phyloP scores from a whole-genome alignment of 371 early-diverging fungal species.

The Rhizoclosmatium hyalinum region DNA sequence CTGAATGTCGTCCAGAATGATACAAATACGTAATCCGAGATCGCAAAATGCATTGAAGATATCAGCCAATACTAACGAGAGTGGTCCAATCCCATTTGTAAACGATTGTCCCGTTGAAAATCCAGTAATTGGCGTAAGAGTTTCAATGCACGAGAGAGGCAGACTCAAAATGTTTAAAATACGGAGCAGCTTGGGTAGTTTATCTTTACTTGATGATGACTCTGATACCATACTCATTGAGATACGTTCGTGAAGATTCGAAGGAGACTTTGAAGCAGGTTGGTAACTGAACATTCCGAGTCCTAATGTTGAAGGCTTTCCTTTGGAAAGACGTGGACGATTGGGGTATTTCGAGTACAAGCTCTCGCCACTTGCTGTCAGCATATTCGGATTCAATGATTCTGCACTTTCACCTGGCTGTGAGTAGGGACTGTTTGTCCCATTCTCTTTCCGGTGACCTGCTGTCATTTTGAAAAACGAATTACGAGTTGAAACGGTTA shows the following conservation, averaged over 20 bases:
- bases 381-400: neutral
- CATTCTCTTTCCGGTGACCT: neutral
- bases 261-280: neutral
- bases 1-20: constrained; percentile 16
- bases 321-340: neutral
- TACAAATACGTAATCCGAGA: constrained; percentile 6
- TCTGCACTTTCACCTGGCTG: neutral
- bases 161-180: constrained; percentile 7
- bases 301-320: neutral
- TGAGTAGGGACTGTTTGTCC: neutral
- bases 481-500: neutral
- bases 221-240: constrained; percentile 14
- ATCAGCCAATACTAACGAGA: constrained; percentile 2
- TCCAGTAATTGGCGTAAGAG: neutral
- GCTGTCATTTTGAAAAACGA: neutral
- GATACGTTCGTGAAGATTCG: neutral
- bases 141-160: constrained; percentile 17
- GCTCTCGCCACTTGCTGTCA: neutral
- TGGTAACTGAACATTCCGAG: neutral
- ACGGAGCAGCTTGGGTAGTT: constrained; percentile 11
- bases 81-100: neutral
- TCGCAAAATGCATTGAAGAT: constrained; percentile 14
- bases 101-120: constrained; percentile 3
- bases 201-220: neutral
- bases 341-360: neutral